A percentile compares a stretch with the other conserved stretches of the same genome.
Conservation (phyloP, 768 basidiomycete species). For the Strobilomyces confusus region DNA sequence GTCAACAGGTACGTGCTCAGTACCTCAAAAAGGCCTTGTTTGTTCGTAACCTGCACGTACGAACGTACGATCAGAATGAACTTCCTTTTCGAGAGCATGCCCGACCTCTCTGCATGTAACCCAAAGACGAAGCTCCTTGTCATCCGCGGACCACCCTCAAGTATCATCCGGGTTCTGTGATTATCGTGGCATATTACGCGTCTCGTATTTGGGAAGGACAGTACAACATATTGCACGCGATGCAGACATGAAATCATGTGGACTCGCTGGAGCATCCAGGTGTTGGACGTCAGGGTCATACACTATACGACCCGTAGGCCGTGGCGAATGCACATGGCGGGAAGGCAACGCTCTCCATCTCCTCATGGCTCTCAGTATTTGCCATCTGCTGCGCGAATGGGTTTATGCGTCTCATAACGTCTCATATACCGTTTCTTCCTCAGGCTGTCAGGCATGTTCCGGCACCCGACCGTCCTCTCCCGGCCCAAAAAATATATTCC, state of each 20-base stretch:
- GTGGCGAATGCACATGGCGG: conserved; percentile 2
- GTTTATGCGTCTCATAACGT: conserved; percentile 1
- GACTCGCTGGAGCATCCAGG: neutral
- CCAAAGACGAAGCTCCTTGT: conserved; percentile 17
- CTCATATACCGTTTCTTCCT: conserved; percentile 1
- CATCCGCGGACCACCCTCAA: conserved; percentile 20
- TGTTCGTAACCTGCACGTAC: conserved; percentile 5
- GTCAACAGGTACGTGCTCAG: conserved; percentile 8
- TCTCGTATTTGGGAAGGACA: conserved; percentile 10
- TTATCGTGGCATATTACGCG: conserved; percentile 11
- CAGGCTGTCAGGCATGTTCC: conserved; percentile 10
- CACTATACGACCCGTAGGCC: neutral
- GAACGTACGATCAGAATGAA: conserved; percentile 4
- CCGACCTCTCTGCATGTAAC: conserved; percentile 10
- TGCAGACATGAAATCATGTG: conserved; percentile 4
- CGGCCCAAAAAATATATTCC: conserved; percentile 2
- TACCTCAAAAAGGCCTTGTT: neutral
- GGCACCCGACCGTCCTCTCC: conserved; percentile 8
- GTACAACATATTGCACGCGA: conserved; percentile 1
- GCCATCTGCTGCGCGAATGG: neutral
- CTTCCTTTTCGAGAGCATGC: conserved; percentile 14
- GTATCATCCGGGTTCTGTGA: conserved; percentile 8
- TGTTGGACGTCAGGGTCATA: conserved; percentile 2
- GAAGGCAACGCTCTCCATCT: conserved; percentile 1
- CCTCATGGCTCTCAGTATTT: conserved; percentile 10